Evolutionary conservation across 495 filamentous ascomycete species (phyloP).

Genomic region (Aspergillus nidulans): DNA sequence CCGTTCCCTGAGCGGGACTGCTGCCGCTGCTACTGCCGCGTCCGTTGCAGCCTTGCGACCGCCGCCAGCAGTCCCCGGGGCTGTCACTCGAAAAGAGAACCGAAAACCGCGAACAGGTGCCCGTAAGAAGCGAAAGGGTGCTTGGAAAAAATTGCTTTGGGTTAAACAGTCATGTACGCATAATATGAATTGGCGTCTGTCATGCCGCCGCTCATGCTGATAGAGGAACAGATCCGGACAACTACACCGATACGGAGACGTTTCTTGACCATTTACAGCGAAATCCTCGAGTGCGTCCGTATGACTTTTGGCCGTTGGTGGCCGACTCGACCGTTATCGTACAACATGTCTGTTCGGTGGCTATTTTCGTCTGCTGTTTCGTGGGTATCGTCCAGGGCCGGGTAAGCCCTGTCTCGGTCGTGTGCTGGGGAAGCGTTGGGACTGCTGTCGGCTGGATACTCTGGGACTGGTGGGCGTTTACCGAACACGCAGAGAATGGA

Average conservation of each 20-base stretch:
- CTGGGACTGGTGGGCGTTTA: slow-evolving; percentile 82
- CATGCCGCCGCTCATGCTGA: background rate
- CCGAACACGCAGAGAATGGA: slow-evolving; percentile 48
- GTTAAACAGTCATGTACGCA: slow-evolving; percentile 86
- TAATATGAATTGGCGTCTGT: background rate
- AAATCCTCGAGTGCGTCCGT: slow-evolving; percentile 89
- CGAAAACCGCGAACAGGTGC: slow-evolving; percentile 50
- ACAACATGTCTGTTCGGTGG: slow-evolving; percentile 90
- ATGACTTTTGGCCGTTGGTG: slow-evolving; percentile 96
- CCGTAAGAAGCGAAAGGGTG: slow-evolving; percentile 60
- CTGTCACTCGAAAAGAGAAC: slow-evolving; percentile 29
- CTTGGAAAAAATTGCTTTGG: slow-evolving; percentile 96
- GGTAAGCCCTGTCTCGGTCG: slow-evolving; percentile 80
- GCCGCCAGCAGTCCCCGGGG: slow-evolving; percentile 29
- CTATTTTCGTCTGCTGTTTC: slow-evolving; percentile 92
- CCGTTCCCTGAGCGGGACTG: slow-evolving; percentile 29
- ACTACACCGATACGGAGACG: slow-evolving; percentile 93
- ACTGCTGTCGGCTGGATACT: slow-evolving; percentile 86
- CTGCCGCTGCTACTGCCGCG: slow-evolving; percentile 25
- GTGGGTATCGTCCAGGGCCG: slow-evolving; percentile 81
- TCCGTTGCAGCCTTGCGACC: slow-evolving; percentile 37
- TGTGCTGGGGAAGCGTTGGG: slow-evolving; percentile 73
- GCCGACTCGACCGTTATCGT: slow-evolving; percentile 95
- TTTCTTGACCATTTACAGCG: slow-evolving; percentile 95
- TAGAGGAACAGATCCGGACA: slow-evolving; percentile 72